Evolutionary conservation across 148 eudicot genomes (phyloP), one percentile per base, ranked within the genome.

Genomic region (Pharnaceum exiguum): DNA sequence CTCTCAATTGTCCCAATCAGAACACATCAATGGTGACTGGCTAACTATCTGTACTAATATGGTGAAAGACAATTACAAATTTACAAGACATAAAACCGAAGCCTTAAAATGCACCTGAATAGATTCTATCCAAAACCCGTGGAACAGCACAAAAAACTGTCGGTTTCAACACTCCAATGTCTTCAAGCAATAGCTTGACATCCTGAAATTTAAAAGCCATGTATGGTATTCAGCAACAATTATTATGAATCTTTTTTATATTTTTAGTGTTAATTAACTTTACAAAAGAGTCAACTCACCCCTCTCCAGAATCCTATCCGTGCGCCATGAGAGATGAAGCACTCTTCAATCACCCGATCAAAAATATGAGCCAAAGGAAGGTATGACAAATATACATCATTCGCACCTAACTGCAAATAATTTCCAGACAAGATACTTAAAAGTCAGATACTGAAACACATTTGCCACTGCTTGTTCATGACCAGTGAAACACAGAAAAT

Each of bases 251-350:
- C n/a, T n/a, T n/a, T n/a, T n/a, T n/a, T n/a, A n/a, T n/a, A n/a
- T n/a, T n/a, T n/a, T n/a, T n/a, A n/a, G n/a, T n/a, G n/a, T n/a
- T n/a, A n/a, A n/a, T n/a, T n/a, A n/a, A n/a, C 16, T 5, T 48
- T 28, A 40, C 5, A 10, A 23, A 42, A 62, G 53, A 62, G 65
- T 32, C 42, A 71, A 35, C 82, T 77, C 77, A 93, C 99, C 91
- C 99, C 99, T 53, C 95, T 83, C 99, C 99, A 93, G 48, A 93
- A 93, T 72, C 99, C 99, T 60, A 93, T 83, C 64, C 78, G 70
- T 43, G 90, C 96, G 31, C 89, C 99, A 62, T 77, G 86, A 52
- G 58, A 71, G 59, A 93, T 93, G 59, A 93, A 77, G 45, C 67
- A 63, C 67, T 93, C 99, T 79, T 93, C 99, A 71, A 93, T 83